Percentiles rank a stretch among this genome's conserved stretches.
Evolutionary conservation across 192 early-diverging fungal genomes (phyloP).

Genomic region (Glomus cerebriforme): DNA sequence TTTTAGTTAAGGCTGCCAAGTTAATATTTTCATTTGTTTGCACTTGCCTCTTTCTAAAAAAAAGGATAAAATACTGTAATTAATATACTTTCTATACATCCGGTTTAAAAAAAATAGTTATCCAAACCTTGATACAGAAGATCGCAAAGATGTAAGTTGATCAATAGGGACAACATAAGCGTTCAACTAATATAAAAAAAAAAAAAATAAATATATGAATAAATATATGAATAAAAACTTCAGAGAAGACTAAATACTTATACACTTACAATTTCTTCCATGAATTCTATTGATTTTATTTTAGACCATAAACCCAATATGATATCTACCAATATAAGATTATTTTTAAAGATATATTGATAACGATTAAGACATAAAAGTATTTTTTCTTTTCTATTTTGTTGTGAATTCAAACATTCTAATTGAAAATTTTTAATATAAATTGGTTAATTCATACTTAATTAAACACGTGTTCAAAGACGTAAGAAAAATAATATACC

Average conservation of each 20-base stretch:
- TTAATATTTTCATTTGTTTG: background rate
- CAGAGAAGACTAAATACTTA: background rate
- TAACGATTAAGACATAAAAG: background rate
- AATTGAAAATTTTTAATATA: background rate
- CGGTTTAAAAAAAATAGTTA: background rate
- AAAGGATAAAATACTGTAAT: background rate
- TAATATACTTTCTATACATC: background rate
- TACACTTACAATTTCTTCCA: slow-evolving; percentile 13
- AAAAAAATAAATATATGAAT: background rate
- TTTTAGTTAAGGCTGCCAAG: slow-evolving; percentile 10
- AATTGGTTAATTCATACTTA: background rate
- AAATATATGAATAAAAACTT: background rate
- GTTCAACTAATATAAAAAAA: background rate
- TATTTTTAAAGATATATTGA: background rate
- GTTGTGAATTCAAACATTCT: background rate
- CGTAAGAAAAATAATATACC: too few relatives aligned
- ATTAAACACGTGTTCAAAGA: too few relatives aligned
- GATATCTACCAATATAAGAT: slow-evolving; percentile 15
- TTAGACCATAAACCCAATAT: slow-evolving; percentile 14
- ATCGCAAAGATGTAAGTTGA: too few relatives aligned
- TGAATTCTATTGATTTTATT: background rate
- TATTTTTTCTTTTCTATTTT: background rate
- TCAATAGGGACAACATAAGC: background rate
- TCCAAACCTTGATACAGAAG: background rate
- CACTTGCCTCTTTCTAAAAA: background rate